phyloP scores from a whole-genome alignment of 257 asterid species.

The Euphrasia confusa region DNA sequence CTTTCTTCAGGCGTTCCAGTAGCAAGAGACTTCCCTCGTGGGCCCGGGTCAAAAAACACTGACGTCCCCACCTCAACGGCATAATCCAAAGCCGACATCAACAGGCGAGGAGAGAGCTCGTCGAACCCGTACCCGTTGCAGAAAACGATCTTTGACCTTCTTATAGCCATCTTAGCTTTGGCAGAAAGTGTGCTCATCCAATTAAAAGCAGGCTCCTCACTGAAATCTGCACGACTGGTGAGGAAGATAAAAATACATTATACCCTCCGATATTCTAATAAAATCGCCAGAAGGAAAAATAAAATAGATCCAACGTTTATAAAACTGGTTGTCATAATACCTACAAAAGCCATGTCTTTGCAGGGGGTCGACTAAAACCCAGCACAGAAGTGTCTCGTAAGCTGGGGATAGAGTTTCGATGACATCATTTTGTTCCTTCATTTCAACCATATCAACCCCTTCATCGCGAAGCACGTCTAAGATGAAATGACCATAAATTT shows the following conservation, averaged over 20 bases:
- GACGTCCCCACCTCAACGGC: constrained; percentile 87
- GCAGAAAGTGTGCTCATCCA: constrained; percentile 70
- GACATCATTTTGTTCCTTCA: constrained; percentile 47
- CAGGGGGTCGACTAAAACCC: constrained; percentile 92
- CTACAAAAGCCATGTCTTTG: constrained; percentile 97
- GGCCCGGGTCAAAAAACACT: constrained; percentile 94
- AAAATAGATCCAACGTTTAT: neutral
- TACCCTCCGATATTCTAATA: constrained; percentile 6
- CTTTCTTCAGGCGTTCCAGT: constrained; percentile 63
- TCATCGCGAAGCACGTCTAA: constrained; percentile 68
- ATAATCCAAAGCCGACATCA: constrained; percentile 65
- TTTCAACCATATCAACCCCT: constrained; percentile 62
- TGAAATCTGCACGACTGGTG: constrained; percentile 88
- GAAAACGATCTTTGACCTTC: constrained; percentile 70
- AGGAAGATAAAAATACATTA: constrained; percentile 5
- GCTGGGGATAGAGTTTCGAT: constrained; percentile 32
- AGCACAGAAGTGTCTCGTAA: constrained; percentile 74
- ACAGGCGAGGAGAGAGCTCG: constrained; percentile 64
- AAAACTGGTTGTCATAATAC: constrained; percentile 30
- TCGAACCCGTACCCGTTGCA: constrained; percentile 96
- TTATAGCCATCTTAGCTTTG: constrained; percentile 68
- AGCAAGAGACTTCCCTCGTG: constrained; percentile 66
- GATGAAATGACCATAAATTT: constrained; percentile 78
- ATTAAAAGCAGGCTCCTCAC: constrained; percentile 65
- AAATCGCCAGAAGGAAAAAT: neutral